Conservation (phyloP, 371 early-diverging fungal species). For the Thermomucor indicae-seudaticae region DNA sequence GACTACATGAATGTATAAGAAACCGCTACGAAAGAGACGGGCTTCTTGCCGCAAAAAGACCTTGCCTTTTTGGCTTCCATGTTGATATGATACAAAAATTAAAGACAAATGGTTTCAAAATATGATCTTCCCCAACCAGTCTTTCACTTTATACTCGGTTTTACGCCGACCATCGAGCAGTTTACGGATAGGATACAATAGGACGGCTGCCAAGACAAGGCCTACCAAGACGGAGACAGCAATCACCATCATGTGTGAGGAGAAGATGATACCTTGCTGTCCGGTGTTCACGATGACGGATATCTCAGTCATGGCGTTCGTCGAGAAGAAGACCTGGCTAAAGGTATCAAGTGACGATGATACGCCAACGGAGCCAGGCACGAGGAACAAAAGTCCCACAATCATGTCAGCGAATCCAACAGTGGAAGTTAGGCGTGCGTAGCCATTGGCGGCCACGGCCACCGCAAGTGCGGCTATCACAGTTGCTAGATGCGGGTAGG, state of each 20-base stretch:
- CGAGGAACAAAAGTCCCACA: conserved; percentile 25
- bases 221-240: conserved; percentile 29
- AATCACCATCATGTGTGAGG: conserved; percentile 36
- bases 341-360: conserved; percentile 21
- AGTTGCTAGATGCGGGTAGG: conserved; percentile 27
- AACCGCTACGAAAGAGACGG: no score
- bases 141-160: conserved; percentile 16
- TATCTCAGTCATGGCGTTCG: conserved; percentile 18
- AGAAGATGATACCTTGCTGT: conserved; percentile 28
- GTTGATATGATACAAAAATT: no score
- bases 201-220: conserved; percentile 21
- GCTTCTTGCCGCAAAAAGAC: no score
- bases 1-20: conserved; percentile 5
- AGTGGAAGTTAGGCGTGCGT: conserved; percentile 19
- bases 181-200: conserved; percentile 27
- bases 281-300: conserved; percentile 28
- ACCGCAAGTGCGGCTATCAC: conserved; percentile 25
- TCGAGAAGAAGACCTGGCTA: conserved; percentile 12
- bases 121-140: conserved; percentile 33
- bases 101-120: no score
- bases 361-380: conserved; percentile 32
- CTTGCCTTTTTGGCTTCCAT: no score
- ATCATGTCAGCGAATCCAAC: conserved; percentile 36
- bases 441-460: conserved; percentile 19
- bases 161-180: conserved; percentile 16